Evolutionary conservation across 1,139 yeast genomes (phyloP), one percentile per base, ranked within the genome.

Genomic region (Lodderomyces jiufengensis): DNA sequence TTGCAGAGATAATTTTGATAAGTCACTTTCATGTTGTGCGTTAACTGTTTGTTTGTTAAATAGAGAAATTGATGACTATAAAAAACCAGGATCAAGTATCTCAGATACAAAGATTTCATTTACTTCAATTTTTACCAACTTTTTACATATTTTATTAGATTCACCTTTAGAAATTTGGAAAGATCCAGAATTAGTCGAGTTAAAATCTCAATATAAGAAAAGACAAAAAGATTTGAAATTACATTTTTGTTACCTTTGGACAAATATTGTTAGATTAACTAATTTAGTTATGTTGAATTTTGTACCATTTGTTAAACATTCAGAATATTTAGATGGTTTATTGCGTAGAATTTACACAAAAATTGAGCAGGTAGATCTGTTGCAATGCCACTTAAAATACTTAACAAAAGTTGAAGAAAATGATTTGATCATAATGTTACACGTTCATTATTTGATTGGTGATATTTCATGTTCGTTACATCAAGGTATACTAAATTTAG

Each of bases 201-300:
- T 58, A 31, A 46, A 47, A 15, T 37, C 45, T 27, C 48, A 48
- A 20, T 38, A 52, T 16, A 46, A 51, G 24, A 50, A 45, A 33
- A 48, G 54, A 27, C 44, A 47, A 16, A 49, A 51, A 21, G 59
- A 58, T 16, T 37, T 66, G n/a, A 55, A 62, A 31, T 36, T 63
- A 3, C 67, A 65, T 38, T 39, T 66, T 13, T 57, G 70, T 37
- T 48, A 49, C 33, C 36, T 68, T 9, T 70, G 75, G 75, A 48
- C 52, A 24, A 69, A 65, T 29, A 34, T 63, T 12, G 44, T 69
- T 9, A 43, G 73, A 23, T 37, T 65, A 14, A 41, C 55, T n/a
- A 68, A 68, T 47, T 45, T 62, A 31, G 54, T 56, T 3, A 45
- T 59, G 0, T 59, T 66, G 39, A 52, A 59, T 14, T 47, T 62